Percentiles rank a stretch among this genome's conserved stretches.
phyloP scores from a whole-genome alignment of 306 rosid species.

The Carpinus fangiana region DNA sequence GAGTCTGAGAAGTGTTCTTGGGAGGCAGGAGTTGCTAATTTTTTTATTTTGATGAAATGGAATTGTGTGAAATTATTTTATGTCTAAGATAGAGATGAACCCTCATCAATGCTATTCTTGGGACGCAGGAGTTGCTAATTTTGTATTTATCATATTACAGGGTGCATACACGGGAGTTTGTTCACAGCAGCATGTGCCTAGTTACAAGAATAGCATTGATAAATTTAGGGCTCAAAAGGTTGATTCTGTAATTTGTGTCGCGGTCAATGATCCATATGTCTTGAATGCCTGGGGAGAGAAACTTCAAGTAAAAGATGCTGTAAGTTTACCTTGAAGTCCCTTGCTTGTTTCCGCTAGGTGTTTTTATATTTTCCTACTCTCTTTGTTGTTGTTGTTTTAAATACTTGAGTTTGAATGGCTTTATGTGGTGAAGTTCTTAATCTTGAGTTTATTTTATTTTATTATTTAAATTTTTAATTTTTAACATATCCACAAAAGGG shows the following conservation, averaged over 20 bases:
- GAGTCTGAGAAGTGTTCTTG: not conserved
- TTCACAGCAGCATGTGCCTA: conserved; percentile 83
- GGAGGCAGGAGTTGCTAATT: not conserved
- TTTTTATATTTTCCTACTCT: not conserved
- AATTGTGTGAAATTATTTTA: conserved; percentile 9
- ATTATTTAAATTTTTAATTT: too few relatives aligned
- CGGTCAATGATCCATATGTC: conserved; percentile 81
- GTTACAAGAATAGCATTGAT: conserved; percentile 60
- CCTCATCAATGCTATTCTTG: not conserved
- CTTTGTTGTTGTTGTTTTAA: not conserved
- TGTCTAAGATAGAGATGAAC: not conserved
- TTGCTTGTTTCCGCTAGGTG: not conserved
- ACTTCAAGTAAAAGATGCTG: conserved; percentile 74
- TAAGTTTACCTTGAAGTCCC: conserved; percentile 36
- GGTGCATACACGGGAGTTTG: conserved; percentile 98
- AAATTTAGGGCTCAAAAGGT: conserved; percentile 43
- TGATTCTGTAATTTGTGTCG: conserved; percentile 82
- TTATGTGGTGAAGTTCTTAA: not conserved
- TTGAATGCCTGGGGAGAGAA: conserved; percentile 89
- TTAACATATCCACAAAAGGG: too few relatives aligned
- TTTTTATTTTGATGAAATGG: not conserved
- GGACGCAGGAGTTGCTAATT: too few relatives aligned
- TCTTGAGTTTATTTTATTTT: not conserved
- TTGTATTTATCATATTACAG: conserved; percentile 37
- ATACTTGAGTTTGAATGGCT: conserved; percentile 6